Percentiles rank a stretch among this genome's conserved stretches.
These are phyloP conservation scores for Arabidopsis hybrid DNA, from an alignment of 441 rosid species.

Conservation along the genomic window DNA sequence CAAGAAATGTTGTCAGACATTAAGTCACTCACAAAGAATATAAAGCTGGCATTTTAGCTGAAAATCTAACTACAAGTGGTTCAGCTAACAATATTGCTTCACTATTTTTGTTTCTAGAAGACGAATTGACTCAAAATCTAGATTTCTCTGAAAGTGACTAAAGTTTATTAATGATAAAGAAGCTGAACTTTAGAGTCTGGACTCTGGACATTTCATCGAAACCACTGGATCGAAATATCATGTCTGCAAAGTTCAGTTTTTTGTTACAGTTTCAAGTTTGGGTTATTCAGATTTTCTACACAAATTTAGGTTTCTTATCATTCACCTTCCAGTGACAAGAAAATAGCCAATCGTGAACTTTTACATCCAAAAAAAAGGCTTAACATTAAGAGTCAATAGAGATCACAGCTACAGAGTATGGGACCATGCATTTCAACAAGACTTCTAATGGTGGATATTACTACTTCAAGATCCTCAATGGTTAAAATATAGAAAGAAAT, in stretches of 20 bases:
- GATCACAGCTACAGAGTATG: slow-evolving; percentile 1
- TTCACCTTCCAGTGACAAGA: neutral
- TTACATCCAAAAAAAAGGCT: neutral
- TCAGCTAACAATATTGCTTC: neutral
- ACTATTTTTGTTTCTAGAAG: neutral
- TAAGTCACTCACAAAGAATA: slow-evolving; percentile 22
- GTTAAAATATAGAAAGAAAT: neutral
- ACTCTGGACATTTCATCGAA: neutral
- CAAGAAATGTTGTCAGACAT: slow-evolving; percentile 21
- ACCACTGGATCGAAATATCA: neutral
- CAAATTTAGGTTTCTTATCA: neutral
- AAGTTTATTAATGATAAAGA: neutral
- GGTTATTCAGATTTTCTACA: neutral
- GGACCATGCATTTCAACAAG: slow-evolving; percentile 19
- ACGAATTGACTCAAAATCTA: neutral
- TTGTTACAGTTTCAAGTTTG: neutral
- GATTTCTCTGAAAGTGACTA: neutral
- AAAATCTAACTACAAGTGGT: slow-evolving; percentile 13
- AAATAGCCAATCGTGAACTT: neutral
- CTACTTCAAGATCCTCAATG: slow-evolving; percentile 12
- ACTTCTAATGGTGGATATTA: slow-evolving; percentile 5
- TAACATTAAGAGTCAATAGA: neutral
- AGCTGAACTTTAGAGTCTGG: neutral
- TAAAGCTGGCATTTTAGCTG: neutral
- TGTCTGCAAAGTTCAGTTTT: neutral